phyloP scores from a whole-genome alignment of 345 rosid species.

The Citropsis articulata region DNA sequence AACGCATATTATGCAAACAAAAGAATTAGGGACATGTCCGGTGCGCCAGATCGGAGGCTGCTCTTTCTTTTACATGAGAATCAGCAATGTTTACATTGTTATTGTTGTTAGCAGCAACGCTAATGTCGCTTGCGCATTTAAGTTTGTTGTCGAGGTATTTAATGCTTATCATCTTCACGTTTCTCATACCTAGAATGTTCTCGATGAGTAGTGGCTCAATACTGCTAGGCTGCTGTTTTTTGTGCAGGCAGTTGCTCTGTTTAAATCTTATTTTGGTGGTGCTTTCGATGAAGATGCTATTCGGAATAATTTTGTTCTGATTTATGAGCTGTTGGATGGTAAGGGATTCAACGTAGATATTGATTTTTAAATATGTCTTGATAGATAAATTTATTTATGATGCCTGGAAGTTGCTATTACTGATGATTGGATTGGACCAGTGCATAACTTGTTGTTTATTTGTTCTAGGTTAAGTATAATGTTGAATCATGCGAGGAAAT shows the following conservation, averaged over 20 bases:
- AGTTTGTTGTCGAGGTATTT: conserved; percentile 92
- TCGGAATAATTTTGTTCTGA: conserved; percentile 90
- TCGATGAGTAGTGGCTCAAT: neutral
- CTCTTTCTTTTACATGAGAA: conserved; percentile 94
- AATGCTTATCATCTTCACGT: neutral
- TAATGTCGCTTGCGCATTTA: conserved; percentile 98
- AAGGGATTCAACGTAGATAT: conserved; percentile 12
- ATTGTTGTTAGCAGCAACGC: conserved; percentile 99
- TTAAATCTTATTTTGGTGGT: conserved; percentile 98
- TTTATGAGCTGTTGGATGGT: conserved; percentile 97
- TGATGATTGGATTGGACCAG: neutral
- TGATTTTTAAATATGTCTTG: neutral
- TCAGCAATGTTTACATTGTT: conserved; percentile 95
- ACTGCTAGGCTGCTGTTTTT: neutral
- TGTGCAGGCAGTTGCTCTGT: conserved; percentile 86
- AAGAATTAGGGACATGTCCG: conserved; percentile 95
- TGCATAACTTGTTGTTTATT: neutral
- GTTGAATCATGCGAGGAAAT: neutral
- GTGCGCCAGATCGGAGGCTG: conserved; percentile 99
- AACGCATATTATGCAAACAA: conserved; percentile 96
- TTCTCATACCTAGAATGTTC: neutral
- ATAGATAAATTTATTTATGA: neutral
- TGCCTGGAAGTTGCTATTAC: neutral
- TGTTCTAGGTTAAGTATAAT: neutral
- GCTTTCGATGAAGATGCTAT: conserved; percentile 99